phyloP scores from a whole-genome alignment of 495 filamentous ascomycete species.

The Aspergillus egyptiacus region DNA sequence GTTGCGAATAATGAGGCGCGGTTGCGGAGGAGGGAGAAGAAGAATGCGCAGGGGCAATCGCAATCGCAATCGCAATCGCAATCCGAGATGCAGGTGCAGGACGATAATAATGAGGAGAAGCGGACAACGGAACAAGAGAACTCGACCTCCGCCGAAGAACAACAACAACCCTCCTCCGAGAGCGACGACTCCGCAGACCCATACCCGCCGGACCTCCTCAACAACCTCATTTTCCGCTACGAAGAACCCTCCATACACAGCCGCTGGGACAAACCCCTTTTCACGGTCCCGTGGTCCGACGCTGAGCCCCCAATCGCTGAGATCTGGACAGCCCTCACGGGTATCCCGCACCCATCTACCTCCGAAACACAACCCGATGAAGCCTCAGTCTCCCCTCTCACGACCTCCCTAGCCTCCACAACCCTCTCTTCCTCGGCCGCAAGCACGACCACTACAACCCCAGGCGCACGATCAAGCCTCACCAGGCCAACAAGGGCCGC shows the following conservation, averaged over 20 bases:
- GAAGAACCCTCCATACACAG: constrained; percentile 95
- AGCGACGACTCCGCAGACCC: constrained; percentile 40
- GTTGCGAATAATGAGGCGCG: constrained; percentile 41
- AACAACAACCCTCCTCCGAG: background rate
- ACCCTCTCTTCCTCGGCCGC: constrained; percentile 27
- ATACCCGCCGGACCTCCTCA: constrained; percentile 65
- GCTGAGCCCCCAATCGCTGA: constrained; percentile 54
- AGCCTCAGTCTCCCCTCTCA: constrained; percentile 20
- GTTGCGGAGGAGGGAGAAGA: constrained; percentile 19
- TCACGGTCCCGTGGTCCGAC: constrained; percentile 81
- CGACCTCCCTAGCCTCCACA: constrained; percentile 22
- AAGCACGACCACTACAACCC: constrained; percentile 26
- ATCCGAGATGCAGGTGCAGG: no score
- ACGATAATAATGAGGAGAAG: no score
- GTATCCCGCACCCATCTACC: constrained; percentile 30
- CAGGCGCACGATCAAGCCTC: constrained; percentile 14
- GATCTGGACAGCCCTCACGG: constrained; percentile 74
- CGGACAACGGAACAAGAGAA: background rate
- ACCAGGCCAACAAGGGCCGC: constrained; percentile 13
- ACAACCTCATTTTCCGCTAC: constrained; percentile 91
- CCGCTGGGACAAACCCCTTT: constrained; percentile 91
- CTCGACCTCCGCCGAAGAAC: no score
- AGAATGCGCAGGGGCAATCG: background rate
- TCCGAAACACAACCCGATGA: constrained; percentile 18
- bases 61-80: no score